Conservation (phyloP, 2,329 filamentous ascomycete species). For the Coniochaeta sp. region DNA sequence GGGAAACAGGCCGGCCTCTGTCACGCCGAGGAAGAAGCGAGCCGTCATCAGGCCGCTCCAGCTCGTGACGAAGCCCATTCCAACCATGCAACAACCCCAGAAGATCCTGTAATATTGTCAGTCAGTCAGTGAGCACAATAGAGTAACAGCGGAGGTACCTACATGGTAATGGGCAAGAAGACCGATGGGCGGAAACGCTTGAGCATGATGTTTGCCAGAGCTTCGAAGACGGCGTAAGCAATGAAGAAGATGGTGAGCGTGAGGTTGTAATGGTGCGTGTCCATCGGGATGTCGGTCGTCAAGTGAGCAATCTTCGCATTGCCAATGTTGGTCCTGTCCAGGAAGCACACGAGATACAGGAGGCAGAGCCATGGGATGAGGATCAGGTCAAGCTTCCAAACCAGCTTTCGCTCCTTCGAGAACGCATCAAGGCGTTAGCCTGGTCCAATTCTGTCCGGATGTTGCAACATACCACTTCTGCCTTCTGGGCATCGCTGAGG, state of each 20-base stretch:
- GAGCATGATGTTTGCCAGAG: constrained; percentile 55
- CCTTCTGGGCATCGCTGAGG: constrained; percentile 47
- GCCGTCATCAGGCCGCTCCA: constrained; percentile 55
- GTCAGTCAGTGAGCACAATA: constrained; percentile 13
- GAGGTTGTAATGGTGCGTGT: constrained; percentile 50
- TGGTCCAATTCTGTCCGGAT: neutral
- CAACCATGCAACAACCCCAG: constrained; percentile 59
- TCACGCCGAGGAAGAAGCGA: constrained; percentile 59
- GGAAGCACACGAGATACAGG: constrained; percentile 46
- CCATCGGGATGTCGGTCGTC: constrained; percentile 32
- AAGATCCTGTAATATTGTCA: constrained; percentile 30
- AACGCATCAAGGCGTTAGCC: constrained; percentile 5
- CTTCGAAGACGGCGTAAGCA: constrained; percentile 56
- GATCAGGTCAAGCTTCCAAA: constrained; percentile 24
- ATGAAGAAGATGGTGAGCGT: constrained; percentile 55
- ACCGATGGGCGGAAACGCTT: constrained; percentile 54
- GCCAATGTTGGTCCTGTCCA: constrained; percentile 7
- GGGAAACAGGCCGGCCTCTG: constrained; percentile 65
- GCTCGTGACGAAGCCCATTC: constrained; percentile 55
- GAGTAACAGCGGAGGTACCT: neutral
- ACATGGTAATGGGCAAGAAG: constrained; percentile 58
- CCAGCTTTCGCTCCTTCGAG: constrained; percentile 21
- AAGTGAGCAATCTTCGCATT: constrained; percentile 40
- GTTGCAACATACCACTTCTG: constrained; percentile 38
- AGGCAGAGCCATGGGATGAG: constrained; percentile 44